Evolutionary conservation across 2,329 filamentous ascomycete species (phyloP).

Genomic region (Aspergillus pseudoterreus): DNA sequence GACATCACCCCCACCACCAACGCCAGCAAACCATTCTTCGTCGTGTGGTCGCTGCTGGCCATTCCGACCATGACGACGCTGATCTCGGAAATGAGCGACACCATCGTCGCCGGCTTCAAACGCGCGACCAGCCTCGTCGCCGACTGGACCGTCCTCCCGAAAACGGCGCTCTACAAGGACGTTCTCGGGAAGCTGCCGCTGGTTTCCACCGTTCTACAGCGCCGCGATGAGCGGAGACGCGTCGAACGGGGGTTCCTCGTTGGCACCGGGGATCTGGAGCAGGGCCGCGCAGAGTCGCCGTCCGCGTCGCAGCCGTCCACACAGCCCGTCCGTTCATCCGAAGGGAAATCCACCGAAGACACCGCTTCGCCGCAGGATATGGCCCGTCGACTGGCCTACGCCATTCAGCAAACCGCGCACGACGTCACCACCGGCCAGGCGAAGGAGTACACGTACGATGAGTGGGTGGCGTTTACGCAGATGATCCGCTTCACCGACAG

Average conservation of each 20-base stretch:
- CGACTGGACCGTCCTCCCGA: constrained; percentile 64
- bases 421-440: constrained; percentile 24
- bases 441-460: constrained; percentile 71
- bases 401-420: constrained; percentile 59
- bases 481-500: constrained; percentile 60
- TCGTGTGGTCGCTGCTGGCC: constrained; percentile 86
- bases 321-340: constrained; percentile 26
- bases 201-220: constrained; percentile 36
- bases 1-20: constrained; percentile 75
- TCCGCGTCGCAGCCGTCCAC: not conserved
- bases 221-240: constrained; percentile 42
- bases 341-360: constrained; percentile 45
- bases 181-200: constrained; percentile 47
- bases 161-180: constrained; percentile 52
- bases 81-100: constrained; percentile 79
- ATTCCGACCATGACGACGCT: constrained; percentile 86
- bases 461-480: constrained; percentile 81
- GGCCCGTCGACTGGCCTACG: constrained; percentile 60
- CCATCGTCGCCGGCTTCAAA: constrained; percentile 66
- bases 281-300: not conserved
- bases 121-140: constrained; percentile 58
- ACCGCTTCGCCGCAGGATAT: constrained; percentile 53
- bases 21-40: constrained; percentile 77
- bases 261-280: constrained; percentile 26
- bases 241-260: constrained; percentile 47